Evolutionary conservation across 2,329 filamentous ascomycete species (phyloP).

Genomic region (Fusarium concolor): DNA sequence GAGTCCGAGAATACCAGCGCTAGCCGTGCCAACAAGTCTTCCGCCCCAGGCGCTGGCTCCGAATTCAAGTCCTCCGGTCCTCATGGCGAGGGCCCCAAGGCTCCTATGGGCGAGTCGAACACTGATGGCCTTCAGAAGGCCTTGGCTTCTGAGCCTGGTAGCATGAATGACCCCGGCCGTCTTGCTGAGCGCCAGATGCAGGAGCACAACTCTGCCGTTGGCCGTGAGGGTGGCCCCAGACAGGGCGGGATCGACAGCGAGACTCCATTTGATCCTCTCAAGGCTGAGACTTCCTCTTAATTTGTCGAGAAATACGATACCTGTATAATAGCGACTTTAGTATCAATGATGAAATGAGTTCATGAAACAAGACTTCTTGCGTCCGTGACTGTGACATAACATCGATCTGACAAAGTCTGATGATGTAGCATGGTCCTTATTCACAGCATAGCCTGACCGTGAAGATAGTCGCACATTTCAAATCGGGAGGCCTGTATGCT

Average conservation of each 20-base stretch:
- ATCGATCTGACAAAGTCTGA: too few species aligned
- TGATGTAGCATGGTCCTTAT: too few species aligned
- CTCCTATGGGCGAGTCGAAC: slow-evolving; percentile 51
- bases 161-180: slow-evolving; percentile 60
- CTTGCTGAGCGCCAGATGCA: slow-evolving; percentile 59
- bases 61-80: slow-evolving; percentile 39
- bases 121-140: slow-evolving; percentile 54
- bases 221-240: slow-evolving; percentile 43
- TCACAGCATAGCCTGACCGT: too few species aligned
- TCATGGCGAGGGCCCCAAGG: slow-evolving; percentile 59
- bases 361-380: slow-evolving; percentile 10
- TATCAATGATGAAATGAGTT: slow-evolving; percentile 32
- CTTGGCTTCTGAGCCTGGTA: slow-evolving; percentile 58
- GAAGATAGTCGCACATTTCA: too few species aligned
- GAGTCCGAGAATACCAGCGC: too few species aligned
- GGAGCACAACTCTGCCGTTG: slow-evolving; percentile 37
- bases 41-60: slow-evolving; percentile 11
- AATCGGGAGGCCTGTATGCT: too few species aligned
- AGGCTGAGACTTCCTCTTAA: slow-evolving; percentile 46
- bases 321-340: slow-evolving; percentile 14
- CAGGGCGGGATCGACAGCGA: slow-evolving; percentile 44
- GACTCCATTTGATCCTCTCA: slow-evolving; percentile 50
- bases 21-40: neutral
- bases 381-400: neutral
- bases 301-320: neutral